A percentile compares a stretch with the other conserved stretches of the same genome.
These are phyloP conservation scores for Yarrowia bubula DNA, from an alignment of 805 yeast species.

Conservation along the genomic window DNA sequence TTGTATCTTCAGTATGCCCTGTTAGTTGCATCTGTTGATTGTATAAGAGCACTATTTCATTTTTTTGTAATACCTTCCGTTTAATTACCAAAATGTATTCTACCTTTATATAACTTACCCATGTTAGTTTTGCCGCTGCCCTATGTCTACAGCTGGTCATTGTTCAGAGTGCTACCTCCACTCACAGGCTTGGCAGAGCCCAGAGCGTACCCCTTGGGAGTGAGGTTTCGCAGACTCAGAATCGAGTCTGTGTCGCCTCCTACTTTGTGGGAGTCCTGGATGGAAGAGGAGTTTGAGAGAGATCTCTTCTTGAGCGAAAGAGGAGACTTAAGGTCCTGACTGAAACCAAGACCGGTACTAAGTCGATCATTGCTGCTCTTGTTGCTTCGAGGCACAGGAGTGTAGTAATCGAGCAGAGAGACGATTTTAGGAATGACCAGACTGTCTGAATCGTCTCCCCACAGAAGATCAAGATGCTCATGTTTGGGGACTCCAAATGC, in stretches of 20 bases:
- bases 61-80: no score
- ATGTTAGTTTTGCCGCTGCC: not conserved
- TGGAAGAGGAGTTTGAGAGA: slow-evolving; percentile 13
- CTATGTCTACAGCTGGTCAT: not conserved
- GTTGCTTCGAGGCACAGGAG: slow-evolving; percentile 1
- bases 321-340: slow-evolving; percentile 6
- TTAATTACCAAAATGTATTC: no score
- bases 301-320: slow-evolving; percentile 3
- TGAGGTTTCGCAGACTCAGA: slow-evolving; percentile 6
- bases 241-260: slow-evolving; percentile 11
- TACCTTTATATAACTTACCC: not conserved
- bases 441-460: slow-evolving; percentile 69
- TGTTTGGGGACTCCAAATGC: slow-evolving; percentile 55
- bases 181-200: slow-evolving; percentile 13
- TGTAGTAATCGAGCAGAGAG: slow-evolving; percentile 16
- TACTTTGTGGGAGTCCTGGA: slow-evolving; percentile 21
- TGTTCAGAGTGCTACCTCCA: not conserved
- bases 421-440: slow-evolving; percentile 34
- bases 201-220: slow-evolving; percentile 9
- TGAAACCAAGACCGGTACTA: not conserved
- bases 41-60: no score
- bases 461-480: slow-evolving; percentile 86
- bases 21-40: no score
- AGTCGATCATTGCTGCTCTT: not conserved
- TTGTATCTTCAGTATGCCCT: no score